Percentiles rank a stretch among this genome's conserved stretches.
Conservation (phyloP, 169 alveolate species). For the Plasmodium reichenowi region DNA sequence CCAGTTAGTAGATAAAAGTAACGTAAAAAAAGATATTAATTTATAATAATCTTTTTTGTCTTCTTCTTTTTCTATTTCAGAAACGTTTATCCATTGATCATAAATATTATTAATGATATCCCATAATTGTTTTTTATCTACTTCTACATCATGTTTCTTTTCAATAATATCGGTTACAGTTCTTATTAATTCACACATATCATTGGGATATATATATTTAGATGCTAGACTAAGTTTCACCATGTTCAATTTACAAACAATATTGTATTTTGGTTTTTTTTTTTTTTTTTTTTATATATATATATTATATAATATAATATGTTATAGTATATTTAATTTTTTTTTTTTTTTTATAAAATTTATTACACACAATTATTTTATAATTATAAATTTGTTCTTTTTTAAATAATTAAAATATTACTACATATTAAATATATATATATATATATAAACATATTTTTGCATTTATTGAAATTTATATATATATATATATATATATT, state of each 20-base stretch:
- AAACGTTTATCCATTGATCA: constrained; percentile 41
- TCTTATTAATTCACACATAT: constrained; percentile 57
- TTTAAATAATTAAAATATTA: too few relatives aligned
- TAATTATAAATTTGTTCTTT: too few relatives aligned
- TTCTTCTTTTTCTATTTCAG: constrained; percentile 50
- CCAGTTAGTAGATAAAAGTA: constrained; percentile 60
- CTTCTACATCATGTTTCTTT: constrained; percentile 24
- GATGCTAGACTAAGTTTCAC: constrained; percentile 24
- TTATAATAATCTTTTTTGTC: constrained; percentile 56
- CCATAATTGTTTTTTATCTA: constrained; percentile 39
- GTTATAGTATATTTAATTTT: not conserved
- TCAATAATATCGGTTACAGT: constrained; percentile 23
- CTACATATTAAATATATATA: too few relatives aligned
- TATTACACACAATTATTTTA: too few relatives aligned
- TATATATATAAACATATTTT: too few relatives aligned
- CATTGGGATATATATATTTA: constrained; percentile 48
- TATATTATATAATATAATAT: not conserved
- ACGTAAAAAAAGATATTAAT: constrained; percentile 37
- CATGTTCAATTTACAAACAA: not conserved
- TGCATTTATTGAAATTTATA: too few relatives aligned
- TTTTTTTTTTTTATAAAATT: too few relatives aligned
- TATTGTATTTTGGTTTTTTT: too few relatives aligned
- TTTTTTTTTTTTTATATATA: too few relatives aligned
- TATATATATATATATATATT: too few relatives aligned
- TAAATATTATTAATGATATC: constrained; percentile 44